These are phyloP conservation scores for Thermochaetoides dissita DNA, from an alignment of 2,329 filamentous ascomycete species.

Conservation along the genomic window DNA sequence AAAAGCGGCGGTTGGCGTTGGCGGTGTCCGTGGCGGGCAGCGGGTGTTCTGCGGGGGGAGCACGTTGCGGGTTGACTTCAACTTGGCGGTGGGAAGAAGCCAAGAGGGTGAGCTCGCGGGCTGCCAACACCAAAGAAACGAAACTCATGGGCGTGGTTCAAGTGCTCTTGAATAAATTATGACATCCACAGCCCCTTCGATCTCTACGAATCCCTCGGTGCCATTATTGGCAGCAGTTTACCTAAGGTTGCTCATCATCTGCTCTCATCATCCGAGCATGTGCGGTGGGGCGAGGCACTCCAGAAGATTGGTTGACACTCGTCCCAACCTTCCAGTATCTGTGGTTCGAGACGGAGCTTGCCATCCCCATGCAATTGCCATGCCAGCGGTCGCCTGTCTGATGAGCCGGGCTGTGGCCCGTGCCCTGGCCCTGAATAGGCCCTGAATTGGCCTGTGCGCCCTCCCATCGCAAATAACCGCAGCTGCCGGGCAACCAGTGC, in stretches of 20 bases:
- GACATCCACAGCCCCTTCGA: no score
- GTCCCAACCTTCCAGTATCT: not conserved
- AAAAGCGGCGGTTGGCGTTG: no score
- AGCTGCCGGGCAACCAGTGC: no score
- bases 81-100: not conserved
- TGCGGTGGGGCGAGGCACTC: conserved; percentile 1
- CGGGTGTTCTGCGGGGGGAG: not conserved
- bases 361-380: no score
- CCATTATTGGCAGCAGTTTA: no score
- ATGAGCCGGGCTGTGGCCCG: not conserved
- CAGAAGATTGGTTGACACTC: conserved; percentile 3
- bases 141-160: not conserved
- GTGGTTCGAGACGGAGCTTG: not conserved
- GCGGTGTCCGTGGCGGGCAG: not conserved
- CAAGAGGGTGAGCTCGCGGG: not conserved
- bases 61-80: not conserved
- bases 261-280: not conserved
- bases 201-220: no score
- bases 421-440: not conserved
- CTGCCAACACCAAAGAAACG: not conserved
- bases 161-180: not conserved
- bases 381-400: not conserved
- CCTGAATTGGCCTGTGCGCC: not conserved
- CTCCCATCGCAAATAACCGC: no score
- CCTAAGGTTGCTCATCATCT: not conserved